Percentiles rank a stretch among this genome's conserved stretches.
These are phyloP conservation scores for Seiridium unicorne DNA, from an alignment of 2,329 filamentous ascomycete genomes.

Conservation along the genomic window DNA sequence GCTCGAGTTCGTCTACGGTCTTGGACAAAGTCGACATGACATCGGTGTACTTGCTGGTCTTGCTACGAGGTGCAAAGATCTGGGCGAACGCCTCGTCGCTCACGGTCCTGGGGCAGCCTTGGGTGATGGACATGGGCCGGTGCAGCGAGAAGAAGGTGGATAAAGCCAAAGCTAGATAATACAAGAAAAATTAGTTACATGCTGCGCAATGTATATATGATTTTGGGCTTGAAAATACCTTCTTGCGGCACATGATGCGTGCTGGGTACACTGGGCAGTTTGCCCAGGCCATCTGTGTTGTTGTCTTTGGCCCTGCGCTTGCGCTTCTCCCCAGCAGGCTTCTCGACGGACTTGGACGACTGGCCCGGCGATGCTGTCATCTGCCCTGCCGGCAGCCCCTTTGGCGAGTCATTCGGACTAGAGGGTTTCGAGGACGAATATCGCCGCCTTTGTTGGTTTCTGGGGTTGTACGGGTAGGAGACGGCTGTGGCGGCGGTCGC, in stretches of 20 bases:
- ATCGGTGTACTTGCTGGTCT: slow-evolving; percentile 50
- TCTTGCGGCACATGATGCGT: slow-evolving; percentile 70
- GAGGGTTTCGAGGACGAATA: slow-evolving; percentile 64
- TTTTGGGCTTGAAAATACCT: slow-evolving; percentile 42
- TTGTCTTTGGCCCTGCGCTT: slow-evolving; percentile 58
- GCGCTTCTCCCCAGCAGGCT: slow-evolving; percentile 49
- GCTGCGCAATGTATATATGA: slow-evolving; percentile 2
- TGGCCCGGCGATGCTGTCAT: slow-evolving; percentile 45
- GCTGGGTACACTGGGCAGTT: slow-evolving; percentile 71
- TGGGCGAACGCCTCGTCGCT: slow-evolving; percentile 75
- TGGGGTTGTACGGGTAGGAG: slow-evolving; percentile 33
- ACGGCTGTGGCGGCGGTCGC: slow-evolving; percentile 30
- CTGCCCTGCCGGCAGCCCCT: slow-evolving; percentile 46
- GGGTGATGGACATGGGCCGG: slow-evolving; percentile 85
- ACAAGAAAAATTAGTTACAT: slow-evolving; percentile 13
- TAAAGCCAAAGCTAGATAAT: slow-evolving; percentile 70
- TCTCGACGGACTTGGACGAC: slow-evolving; percentile 37
- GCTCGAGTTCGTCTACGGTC: slow-evolving; percentile 59
- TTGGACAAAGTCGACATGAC: slow-evolving; percentile 67
- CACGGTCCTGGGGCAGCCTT: slow-evolving; percentile 72
- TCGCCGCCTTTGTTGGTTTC: slow-evolving; percentile 47
- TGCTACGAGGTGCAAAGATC: slow-evolving; percentile 68
- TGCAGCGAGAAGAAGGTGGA: slow-evolving; percentile 96
- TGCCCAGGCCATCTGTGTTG: slow-evolving; percentile 46
- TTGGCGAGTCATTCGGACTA: slow-evolving; percentile 55